Percentiles rank a stretch among this genome's conserved stretches.
Evolutionary conservation across 768 basidiomycete species (phyloP).

Genomic region (Suillus alpinus): DNA sequence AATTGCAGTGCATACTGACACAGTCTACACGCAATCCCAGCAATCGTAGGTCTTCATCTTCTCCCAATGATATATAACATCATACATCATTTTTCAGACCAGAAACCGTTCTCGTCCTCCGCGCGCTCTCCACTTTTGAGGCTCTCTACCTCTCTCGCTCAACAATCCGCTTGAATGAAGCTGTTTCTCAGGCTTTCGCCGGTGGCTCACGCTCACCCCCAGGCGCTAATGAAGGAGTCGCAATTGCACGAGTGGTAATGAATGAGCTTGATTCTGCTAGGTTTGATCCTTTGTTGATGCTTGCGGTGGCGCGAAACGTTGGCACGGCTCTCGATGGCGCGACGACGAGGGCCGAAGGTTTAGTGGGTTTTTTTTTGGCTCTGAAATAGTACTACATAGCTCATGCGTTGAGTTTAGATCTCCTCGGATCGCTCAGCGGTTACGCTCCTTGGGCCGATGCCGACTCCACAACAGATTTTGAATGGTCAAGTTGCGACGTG

Average conservation of each 20-base stretch:
- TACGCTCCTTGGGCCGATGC: slow-evolving; percentile 69
- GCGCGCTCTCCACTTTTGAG: slow-evolving; percentile 82
- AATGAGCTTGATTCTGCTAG: slow-evolving; percentile 93
- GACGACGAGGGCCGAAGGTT: slow-evolving; percentile 55
- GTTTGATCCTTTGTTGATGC: slow-evolving; percentile 88
- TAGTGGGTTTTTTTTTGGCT: slow-evolving; percentile 47
- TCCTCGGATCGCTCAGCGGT: slow-evolving; percentile 76
- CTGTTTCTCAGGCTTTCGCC: slow-evolving; percentile 71
- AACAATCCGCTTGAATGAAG: slow-evolving; percentile 79
- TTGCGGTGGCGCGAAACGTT: slow-evolving; percentile 73
- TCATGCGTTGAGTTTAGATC: slow-evolving; percentile 42
- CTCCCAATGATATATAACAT: background rate
- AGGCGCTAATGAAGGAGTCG: slow-evolving; percentile 70
- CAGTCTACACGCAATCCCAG: slow-evolving; percentile 75
- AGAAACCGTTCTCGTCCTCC: slow-evolving; percentile 86
- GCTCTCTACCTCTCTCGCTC: slow-evolving; percentile 85
- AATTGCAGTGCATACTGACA: slow-evolving; percentile 94
- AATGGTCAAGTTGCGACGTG: slow-evolving; percentile 81
- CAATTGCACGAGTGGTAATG: slow-evolving; percentile 70
- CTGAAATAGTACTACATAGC: background rate
- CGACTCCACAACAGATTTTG: slow-evolving; percentile 72
- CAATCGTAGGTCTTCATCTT: slow-evolving; percentile 61
- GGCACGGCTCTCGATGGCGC: slow-evolving; percentile 68
- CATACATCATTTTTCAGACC: slow-evolving; percentile 48
- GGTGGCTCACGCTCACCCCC: slow-evolving; percentile 70